Conservation (phyloP, 1,139 yeast species). For the Candida tunisiensis region DNA sequence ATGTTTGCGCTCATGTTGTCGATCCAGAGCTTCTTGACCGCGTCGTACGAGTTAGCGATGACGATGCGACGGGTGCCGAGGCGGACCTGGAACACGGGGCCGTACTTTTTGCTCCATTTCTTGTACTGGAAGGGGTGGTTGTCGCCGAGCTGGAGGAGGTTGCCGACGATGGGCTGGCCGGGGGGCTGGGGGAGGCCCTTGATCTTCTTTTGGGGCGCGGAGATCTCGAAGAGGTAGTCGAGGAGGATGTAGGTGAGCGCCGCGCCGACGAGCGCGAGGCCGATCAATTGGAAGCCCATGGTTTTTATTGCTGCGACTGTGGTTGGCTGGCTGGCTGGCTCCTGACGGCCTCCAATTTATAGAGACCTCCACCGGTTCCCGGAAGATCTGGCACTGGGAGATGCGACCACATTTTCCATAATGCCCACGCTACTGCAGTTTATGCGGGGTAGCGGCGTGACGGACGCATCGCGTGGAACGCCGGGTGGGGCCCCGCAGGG, state of each 20-base stretch:
- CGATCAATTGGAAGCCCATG: too few relatives aligned
- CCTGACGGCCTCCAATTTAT: too few relatives aligned
- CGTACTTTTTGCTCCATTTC: constrained; percentile 29
- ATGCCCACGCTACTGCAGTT: too few relatives aligned
- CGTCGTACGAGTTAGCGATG: constrained; percentile 45
- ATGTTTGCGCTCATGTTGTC: constrained; percentile 35
- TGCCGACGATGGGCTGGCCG: constrained; percentile 35
- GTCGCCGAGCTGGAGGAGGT: constrained; percentile 27
- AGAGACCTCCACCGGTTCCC: too few relatives aligned
- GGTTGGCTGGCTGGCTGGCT: too few relatives aligned
- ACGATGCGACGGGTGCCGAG: constrained; percentile 40
- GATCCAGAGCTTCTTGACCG: constrained; percentile 38
- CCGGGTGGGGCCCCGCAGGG: too few relatives aligned
- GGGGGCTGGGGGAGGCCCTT: constrained; percentile 27
- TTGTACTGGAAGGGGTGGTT: constrained; percentile 37
- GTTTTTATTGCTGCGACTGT: too few relatives aligned
- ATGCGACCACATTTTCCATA: too few relatives aligned
- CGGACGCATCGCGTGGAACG: too few relatives aligned
- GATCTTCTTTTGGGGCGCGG: constrained; percentile 14
- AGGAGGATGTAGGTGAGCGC: constrained; percentile 1
- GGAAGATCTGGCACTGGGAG: too few relatives aligned
- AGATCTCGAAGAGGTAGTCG: constrained; percentile 6
- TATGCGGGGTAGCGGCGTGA: too few relatives aligned
- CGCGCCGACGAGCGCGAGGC: too few relatives aligned
- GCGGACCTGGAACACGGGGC: constrained; percentile 42